These are phyloP conservation scores for Cryphonectria naterciae DNA, from an alignment of 2,329 filamentous ascomycete species.

Conservation along the genomic window DNA sequence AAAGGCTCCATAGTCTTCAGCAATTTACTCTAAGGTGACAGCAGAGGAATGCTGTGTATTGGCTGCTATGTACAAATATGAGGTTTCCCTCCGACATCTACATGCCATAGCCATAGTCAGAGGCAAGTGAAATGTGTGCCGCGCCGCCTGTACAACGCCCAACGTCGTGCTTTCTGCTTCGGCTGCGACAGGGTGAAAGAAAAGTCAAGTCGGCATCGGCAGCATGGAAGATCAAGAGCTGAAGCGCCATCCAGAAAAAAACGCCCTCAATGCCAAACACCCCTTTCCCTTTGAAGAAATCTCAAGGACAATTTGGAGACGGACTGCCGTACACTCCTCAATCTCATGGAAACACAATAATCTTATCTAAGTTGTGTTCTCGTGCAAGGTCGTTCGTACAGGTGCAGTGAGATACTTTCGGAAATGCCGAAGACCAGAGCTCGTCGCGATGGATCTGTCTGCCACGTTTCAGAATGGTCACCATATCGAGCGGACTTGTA, in stretches of 20 bases:
- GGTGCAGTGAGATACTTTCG: neutral
- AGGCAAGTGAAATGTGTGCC: constrained; percentile 11
- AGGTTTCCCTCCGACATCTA: constrained; percentile 26
- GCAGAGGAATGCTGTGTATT: neutral
- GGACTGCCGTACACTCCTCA: constrained; percentile 22
- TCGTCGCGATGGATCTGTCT: neutral
- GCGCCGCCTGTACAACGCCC: constrained; percentile 9
- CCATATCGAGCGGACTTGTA: neutral
- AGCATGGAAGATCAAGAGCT: constrained; percentile 13
- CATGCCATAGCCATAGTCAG: constrained; percentile 18
- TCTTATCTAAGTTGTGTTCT: neutral
- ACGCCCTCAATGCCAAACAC: constrained; percentile 24
- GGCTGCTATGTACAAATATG: constrained; percentile 23
- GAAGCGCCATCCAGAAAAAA: constrained; percentile 18
- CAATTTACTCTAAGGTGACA: neutral
- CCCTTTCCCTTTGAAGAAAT: constrained; percentile 9
- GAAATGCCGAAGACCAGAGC: neutral
- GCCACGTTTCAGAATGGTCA: neutral
- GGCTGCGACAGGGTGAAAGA: constrained; percentile 9
- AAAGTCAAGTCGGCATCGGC: constrained; percentile 15
- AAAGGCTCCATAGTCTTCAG: neutral
- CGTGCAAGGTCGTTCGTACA: neutral
- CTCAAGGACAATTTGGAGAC: constrained; percentile 15
- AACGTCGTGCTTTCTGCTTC: constrained; percentile 21
- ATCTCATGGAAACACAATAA: constrained; percentile 20